Percentiles rank a stretch among this genome's conserved stretches.
Evolutionary conservation across 176 grass and related monocot genomes (phyloP).

Genomic region (Areca catechu): DNA sequence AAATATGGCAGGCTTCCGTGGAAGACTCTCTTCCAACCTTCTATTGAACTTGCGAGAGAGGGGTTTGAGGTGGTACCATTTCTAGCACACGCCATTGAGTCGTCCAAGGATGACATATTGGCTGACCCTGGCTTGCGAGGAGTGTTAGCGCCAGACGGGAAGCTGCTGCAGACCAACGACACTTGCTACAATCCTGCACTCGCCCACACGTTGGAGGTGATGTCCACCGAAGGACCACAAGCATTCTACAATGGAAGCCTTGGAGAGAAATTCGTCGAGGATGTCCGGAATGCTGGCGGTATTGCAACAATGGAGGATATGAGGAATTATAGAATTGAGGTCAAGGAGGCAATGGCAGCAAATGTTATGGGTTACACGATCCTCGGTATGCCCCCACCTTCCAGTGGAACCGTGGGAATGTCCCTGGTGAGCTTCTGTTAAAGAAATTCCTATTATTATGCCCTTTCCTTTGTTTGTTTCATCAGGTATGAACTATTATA

Average conservation of each 20-base stretch:
- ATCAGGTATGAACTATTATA: too few relatives aligned
- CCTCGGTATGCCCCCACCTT: conserved; percentile 86
- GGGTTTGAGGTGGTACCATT: conserved; percentile 40
- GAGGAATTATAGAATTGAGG: conserved; percentile 38
- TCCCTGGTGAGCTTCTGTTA: conserved; percentile 28
- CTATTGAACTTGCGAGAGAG: conserved; percentile 57
- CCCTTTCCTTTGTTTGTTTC: too few relatives aligned
- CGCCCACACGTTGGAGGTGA: conserved; percentile 34
- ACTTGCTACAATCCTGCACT: conserved; percentile 66
- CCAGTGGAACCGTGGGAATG: conserved; percentile 66
- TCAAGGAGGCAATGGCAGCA: conserved; percentile 27
- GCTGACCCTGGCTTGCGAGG: conserved; percentile 61
- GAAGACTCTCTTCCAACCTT: conserved; percentile 56
- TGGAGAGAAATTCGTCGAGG: conserved; percentile 38
- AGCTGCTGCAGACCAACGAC: conserved; percentile 45
- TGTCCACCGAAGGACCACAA: conserved; percentile 35
- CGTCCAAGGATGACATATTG: conserved; percentile 22
- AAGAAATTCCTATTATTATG: too few relatives aligned
- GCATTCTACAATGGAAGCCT: conserved; percentile 58
- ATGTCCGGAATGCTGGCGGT: conserved; percentile 44
- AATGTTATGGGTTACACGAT: conserved; percentile 67
- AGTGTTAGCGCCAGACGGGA: conserved; percentile 50
- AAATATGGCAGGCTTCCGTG: conserved; percentile 58
- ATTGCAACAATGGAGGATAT: conserved; percentile 52
- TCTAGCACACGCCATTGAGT: conserved; percentile 33